phyloP scores from a whole-genome alignment of 2,329 filamentous ascomycete genomes.

The Clonostachys byssicola region DNA sequence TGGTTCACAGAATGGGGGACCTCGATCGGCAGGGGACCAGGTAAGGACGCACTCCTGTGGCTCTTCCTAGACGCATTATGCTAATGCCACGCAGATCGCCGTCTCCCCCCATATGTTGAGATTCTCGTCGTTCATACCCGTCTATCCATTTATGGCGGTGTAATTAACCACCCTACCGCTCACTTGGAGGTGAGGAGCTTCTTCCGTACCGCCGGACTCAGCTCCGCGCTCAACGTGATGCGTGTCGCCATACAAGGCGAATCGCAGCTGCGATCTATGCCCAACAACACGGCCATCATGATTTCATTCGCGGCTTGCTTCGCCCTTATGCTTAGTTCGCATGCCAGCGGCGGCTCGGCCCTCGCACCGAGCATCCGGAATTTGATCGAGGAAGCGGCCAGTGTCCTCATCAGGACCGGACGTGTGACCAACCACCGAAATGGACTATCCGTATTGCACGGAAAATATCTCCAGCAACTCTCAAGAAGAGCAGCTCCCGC shows the following conservation, averaged over 20 bases:
- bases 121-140: slow-evolving; percentile 71
- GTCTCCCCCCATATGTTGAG: slow-evolving; percentile 69
- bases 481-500: slow-evolving; percentile 27
- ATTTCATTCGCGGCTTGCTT: slow-evolving; percentile 72
- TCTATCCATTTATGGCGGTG: slow-evolving; percentile 69
- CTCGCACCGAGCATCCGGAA: slow-evolving; percentile 59
- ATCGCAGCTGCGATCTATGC: slow-evolving; percentile 66
- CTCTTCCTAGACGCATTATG: neutral
- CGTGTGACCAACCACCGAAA: slow-evolving; percentile 61
- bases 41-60: slow-evolving; percentile 24
- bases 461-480: slow-evolving; percentile 38
- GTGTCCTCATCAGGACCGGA: slow-evolving; percentile 66
- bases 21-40: slow-evolving; percentile 47
- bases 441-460: slow-evolving; percentile 54
- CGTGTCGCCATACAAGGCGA: slow-evolving; percentile 71
- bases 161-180: slow-evolving; percentile 71
- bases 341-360: slow-evolving; percentile 50
- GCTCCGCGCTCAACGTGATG: slow-evolving; percentile 71
- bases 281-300: slow-evolving; percentile 77
- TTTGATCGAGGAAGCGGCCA: slow-evolving; percentile 64
- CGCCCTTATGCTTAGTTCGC: slow-evolving; percentile 59
- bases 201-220: slow-evolving; percentile 67
- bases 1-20: slow-evolving; percentile 62
- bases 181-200: slow-evolving; percentile 67
- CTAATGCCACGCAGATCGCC: slow-evolving; percentile 29